Conservation (phyloP, 371 early-diverging fungal species). For the Mucor lusitanicus region DNA sequence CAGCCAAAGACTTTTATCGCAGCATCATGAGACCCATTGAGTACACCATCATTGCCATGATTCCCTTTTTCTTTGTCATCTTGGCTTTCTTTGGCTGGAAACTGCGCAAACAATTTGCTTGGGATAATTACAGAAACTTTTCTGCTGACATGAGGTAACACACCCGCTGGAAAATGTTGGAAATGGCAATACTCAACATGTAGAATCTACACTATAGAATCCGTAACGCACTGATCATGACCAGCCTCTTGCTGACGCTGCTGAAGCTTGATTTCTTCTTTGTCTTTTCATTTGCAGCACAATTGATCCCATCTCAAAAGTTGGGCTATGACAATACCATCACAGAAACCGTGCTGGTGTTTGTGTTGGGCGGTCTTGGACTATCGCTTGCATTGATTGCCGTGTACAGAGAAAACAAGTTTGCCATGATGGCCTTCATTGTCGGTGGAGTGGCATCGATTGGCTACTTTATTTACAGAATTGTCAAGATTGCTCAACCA, state of each 20-base stretch:
- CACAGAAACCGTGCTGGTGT: conserved; percentile 44
- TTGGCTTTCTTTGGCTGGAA: conserved; percentile 44
- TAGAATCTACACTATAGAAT: conserved; percentile 17
- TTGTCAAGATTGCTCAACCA: conserved; percentile 32
- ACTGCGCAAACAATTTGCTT: conserved; percentile 52
- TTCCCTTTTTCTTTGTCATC: conserved; percentile 45
- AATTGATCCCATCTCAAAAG: conserved; percentile 48
- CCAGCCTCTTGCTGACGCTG: conserved; percentile 40
- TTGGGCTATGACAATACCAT: conserved; percentile 40
- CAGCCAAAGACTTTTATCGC: conserved; percentile 35
- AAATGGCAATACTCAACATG: background rate
- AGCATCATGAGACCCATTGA: conserved; percentile 47
- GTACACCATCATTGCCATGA: conserved; percentile 52
- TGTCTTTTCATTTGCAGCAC: conserved; percentile 52
- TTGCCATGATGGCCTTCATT: conserved; percentile 29
- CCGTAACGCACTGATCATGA: conserved; percentile 43
- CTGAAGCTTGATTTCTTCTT: conserved; percentile 55
- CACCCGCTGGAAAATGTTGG: background rate
- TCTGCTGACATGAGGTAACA: conserved; percentile 52
- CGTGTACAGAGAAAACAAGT: conserved; percentile 46
- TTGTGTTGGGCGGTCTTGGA: conserved; percentile 38
- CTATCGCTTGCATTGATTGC: conserved; percentile 33
- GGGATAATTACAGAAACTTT: conserved; percentile 56
- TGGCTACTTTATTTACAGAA: conserved; percentile 41
- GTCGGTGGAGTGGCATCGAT: conserved; percentile 18